phyloP scores from a whole-genome alignment of 1,139 yeast species.

The Debaryomyces subglobosus region DNA sequence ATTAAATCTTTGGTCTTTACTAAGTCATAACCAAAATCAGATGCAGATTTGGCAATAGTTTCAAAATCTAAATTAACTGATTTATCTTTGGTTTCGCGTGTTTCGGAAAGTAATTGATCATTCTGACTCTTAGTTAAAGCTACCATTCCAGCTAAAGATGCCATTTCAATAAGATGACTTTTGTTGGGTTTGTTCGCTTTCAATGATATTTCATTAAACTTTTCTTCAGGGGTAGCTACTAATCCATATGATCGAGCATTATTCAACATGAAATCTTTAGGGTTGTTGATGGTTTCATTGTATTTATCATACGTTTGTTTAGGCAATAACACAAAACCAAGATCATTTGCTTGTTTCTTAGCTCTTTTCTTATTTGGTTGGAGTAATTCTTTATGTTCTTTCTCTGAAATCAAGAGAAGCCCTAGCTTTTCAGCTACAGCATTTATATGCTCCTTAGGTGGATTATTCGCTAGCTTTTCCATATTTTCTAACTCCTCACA shows the following conservation, averaged over 20 bases:
- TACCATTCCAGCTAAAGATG: constrained; percentile 22
- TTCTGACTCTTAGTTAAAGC: constrained; percentile 24
- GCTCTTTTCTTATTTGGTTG: constrained; percentile 11
- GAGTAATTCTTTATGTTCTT: constrained; percentile 22
- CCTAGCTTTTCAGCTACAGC: constrained; percentile 37
- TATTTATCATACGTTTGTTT: constrained; percentile 9
- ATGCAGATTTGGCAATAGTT: constrained; percentile 18
- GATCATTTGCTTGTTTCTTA: constrained; percentile 11
- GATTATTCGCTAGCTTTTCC: constrained; percentile 29
- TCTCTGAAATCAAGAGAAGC: constrained; percentile 33
- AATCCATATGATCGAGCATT: constrained; percentile 8
- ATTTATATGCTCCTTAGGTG: constrained; percentile 38
- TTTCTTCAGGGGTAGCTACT: constrained; percentile 12
- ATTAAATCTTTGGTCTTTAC: neutral
- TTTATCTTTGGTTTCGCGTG: neutral
- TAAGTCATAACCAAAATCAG: constrained; percentile 5
- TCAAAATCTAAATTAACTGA: constrained; percentile 25
- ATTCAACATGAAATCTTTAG: constrained; percentile 4
- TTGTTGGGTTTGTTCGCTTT: constrained; percentile 20
- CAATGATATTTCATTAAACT: constrained; percentile 16
- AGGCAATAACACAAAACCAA: constrained; percentile 11
- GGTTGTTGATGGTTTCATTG: constrained; percentile 8
- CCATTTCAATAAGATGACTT: constrained; percentile 17
- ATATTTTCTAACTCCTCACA: constrained; percentile 23
- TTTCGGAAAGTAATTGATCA: constrained; percentile 3